Evolutionary conservation across 2,329 filamentous ascomycete species (phyloP).

Genomic region (Sporothrix variecibatus): DNA sequence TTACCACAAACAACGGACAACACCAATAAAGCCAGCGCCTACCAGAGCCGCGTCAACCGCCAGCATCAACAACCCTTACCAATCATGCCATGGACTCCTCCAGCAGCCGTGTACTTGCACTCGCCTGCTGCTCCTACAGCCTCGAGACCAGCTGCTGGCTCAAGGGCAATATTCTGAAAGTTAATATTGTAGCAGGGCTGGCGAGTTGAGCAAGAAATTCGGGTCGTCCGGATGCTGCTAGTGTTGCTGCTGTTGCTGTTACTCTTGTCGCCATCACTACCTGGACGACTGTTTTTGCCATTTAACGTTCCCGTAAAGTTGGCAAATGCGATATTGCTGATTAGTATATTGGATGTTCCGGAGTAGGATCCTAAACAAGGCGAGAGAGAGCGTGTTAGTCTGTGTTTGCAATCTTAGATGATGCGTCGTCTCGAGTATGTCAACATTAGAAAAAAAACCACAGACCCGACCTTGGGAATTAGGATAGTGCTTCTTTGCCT

Average conservation of each 20-base stretch:
- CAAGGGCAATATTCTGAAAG: constrained; percentile 36
- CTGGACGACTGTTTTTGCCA: constrained; percentile 32
- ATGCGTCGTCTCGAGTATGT: background rate
- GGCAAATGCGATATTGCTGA: constrained; percentile 51
- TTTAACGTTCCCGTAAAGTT: constrained; percentile 53
- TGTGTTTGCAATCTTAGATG: background rate
- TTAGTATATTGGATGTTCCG: constrained; percentile 53
- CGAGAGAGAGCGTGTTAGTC: background rate
- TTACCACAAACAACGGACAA: background rate
- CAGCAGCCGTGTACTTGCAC: constrained; percentile 35
- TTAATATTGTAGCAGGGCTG: constrained; percentile 54
- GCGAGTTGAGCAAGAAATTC: constrained; percentile 50
- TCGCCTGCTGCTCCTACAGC: constrained; percentile 34
- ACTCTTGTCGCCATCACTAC: constrained; percentile 27
- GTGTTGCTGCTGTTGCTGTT: constrained; percentile 34
- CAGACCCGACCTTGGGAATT: no score
- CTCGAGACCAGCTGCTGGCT: constrained; percentile 28
- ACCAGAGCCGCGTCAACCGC: background rate
- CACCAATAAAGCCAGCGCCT: background rate
- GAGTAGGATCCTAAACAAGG: constrained; percentile 38
- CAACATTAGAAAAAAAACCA: background rate
- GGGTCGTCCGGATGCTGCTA: constrained; percentile 41
- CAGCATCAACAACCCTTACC: constrained; percentile 33
- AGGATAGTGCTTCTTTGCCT: background rate
- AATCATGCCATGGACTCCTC: constrained; percentile 37